Evolutionary conservation across 176 grass and related monocot genomes (phyloP), one percentile per base, ranked within the genome.

Genomic region (Musa troglodytarum): DNA sequence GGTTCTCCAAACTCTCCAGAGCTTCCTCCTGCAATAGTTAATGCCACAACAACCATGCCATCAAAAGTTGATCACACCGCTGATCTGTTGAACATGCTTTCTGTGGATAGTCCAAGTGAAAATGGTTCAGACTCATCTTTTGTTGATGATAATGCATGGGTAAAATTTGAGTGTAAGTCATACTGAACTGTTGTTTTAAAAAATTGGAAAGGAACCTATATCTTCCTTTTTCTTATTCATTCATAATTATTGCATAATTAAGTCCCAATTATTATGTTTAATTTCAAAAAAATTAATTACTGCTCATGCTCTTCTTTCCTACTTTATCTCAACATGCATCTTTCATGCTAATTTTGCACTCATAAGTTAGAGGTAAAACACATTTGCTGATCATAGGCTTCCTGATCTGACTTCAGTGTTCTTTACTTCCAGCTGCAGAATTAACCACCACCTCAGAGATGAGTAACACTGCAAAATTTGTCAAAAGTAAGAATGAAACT

Each of bases 151-250:
- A 28, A 65, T 56, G 71, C 61, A 76, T 87, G 85, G 85, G 85
- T 76, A 64, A 83, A 87, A 72, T 87, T 87, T 74, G 43, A 87
- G 57, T 81, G 85, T 87, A 76, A 68, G 52, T 77, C 62, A 8
- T 76, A 21, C 14, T 71, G 68, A 57, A 76, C 54, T 76, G 49
- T 78, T 61, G 57, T 1, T 20, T 43, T 11, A 50, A 20, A 25
- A 51, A 21, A n/a, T 51, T 67, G 22, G 11, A 66, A 29, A 43
- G 34, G 34, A 66, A 68, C 7, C 1, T 58, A 53, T 26, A 52
- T 53, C n/a, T 50, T 43, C 12, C 14, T 66, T 75, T n/a, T 74
- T 54, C 8, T 43, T 15, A 50, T 80, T 71, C 34, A 43, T 20
- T 67, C 34, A 13, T 63, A 7, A 11, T 26, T 25, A 50, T 11